These are phyloP conservation scores for Cadophora sp. DNA, from an alignment of 2,329 filamentous ascomycete genomes.

Conservation along the genomic window DNA sequence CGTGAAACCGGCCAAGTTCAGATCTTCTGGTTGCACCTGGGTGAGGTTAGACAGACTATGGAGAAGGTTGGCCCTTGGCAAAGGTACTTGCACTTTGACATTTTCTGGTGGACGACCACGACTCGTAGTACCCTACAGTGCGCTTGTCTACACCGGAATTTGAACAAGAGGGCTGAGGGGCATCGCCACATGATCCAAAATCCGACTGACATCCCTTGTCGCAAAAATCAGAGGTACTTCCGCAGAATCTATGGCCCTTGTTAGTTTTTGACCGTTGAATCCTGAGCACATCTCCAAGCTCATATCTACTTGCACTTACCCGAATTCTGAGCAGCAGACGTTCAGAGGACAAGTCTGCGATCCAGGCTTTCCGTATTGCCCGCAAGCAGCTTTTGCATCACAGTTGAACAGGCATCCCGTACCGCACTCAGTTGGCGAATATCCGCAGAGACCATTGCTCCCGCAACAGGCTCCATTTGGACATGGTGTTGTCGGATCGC, in stretches of 20 bases:
- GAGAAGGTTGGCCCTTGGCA: too few species aligned
- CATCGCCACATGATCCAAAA: background rate
- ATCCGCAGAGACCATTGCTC: background rate
- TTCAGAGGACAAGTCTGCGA: background rate
- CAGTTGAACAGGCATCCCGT: background rate
- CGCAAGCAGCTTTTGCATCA: conserved; percentile 5
- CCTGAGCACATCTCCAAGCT: too few species aligned
- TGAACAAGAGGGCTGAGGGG: background rate
- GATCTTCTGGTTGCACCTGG: background rate
- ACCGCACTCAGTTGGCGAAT: background rate
- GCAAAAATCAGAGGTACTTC: background rate
- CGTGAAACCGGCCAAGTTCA: background rate
- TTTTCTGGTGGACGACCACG: background rate
- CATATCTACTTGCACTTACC: background rate
- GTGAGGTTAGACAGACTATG: too few species aligned
- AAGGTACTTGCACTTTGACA: background rate
- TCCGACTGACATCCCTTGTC: background rate
- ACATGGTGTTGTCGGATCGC: background rate
- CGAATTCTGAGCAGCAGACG: background rate
- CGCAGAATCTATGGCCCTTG: background rate
- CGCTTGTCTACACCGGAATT: background rate
- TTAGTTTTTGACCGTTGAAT: background rate
- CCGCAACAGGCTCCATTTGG: conserved; percentile 2
- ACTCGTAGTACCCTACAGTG: background rate
- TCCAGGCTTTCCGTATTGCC: background rate